These are phyloP conservation scores for Panaeolus cyanescens DNA, from an alignment of 768 basidiomycete species.

Conservation along the genomic window DNA sequence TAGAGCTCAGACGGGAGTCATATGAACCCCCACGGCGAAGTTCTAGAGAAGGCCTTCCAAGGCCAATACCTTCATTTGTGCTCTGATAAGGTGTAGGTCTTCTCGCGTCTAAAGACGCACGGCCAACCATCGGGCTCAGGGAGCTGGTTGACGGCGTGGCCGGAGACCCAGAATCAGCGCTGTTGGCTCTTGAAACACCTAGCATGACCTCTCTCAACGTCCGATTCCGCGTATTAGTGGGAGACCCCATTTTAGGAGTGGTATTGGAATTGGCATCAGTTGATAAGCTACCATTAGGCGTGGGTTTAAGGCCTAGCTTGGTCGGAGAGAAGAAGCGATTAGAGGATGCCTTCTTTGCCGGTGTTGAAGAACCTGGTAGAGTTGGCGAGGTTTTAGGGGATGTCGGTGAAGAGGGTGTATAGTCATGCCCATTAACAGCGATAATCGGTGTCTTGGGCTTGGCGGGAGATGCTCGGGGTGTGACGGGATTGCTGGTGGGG, in stretches of 20 bases:
- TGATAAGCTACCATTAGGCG: slow-evolving; percentile 4
- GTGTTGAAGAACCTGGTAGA: slow-evolving; percentile 17
- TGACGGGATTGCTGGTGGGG: slow-evolving; percentile 9
- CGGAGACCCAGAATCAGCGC: slow-evolving; percentile 2
- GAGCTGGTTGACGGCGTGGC: neutral
- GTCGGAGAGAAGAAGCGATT: slow-evolving; percentile 8
- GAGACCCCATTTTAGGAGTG: neutral
- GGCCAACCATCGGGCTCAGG: slow-evolving; percentile 4
- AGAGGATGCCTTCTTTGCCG: slow-evolving; percentile 15
- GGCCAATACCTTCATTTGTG: slow-evolving; percentile 17
- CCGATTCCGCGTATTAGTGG: slow-evolving; percentile 9
- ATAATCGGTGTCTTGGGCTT: slow-evolving; percentile 11
- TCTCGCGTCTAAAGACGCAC: slow-evolving; percentile 22
- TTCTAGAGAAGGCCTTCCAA: slow-evolving; percentile 27
- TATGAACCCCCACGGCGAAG: slow-evolving; percentile 17
- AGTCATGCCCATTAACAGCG: slow-evolving; percentile 16
- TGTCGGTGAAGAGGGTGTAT: slow-evolving; percentile 10
- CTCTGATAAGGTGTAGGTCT: slow-evolving; percentile 10
- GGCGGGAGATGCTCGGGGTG: slow-evolving; percentile 13
- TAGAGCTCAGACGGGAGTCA: slow-evolving; percentile 15
- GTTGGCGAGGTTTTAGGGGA: slow-evolving; percentile 13
- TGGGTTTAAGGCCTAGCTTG: slow-evolving; percentile 2
- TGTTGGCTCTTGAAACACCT: slow-evolving; percentile 10
- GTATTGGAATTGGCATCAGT: neutral
- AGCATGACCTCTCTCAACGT: slow-evolving; percentile 25